Percentiles rank a stretch among this genome's conserved stretches.
Evolutionary conservation across 2,329 filamentous ascomycete genomes (phyloP).

Genomic region (Epicoccum nigrum): DNA sequence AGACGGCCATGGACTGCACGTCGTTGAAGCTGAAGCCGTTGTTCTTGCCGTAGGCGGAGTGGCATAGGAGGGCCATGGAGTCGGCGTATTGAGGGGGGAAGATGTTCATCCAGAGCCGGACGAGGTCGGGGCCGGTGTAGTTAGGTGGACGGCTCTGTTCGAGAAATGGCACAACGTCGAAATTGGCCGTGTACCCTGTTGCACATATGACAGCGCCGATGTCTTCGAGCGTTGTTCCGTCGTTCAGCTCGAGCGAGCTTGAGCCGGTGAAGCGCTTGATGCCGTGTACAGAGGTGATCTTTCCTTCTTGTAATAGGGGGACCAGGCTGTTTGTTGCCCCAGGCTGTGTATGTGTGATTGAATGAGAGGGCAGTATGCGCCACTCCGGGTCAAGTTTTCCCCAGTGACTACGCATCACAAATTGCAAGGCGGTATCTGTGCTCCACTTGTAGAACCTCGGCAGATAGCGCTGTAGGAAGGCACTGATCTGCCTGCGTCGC

Average conservation of each 20-base stretch:
- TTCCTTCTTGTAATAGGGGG: conserved; percentile 32
- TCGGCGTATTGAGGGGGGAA: conserved; percentile 20
- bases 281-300: conserved; percentile 32
- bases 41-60: conserved; percentile 24
- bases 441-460: conserved; percentile 14
- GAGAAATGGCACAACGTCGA: conserved; percentile 36
- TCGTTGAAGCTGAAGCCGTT: conserved; percentile 29
- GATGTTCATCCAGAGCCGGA: conserved; percentile 23
- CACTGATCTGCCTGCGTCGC: conserved; percentile 18
- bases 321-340: conserved; percentile 40
- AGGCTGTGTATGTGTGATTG: conserved; percentile 35
- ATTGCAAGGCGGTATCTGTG: conserved; percentile 14
- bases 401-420: conserved; percentile 18
- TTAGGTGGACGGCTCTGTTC: conserved; percentile 14
- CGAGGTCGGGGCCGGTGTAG: conserved; percentile 39
- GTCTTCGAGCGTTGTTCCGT: conserved; percentile 38
- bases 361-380: conserved; percentile 21
- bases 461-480: conserved; percentile 16
- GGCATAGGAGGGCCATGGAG: conserved; percentile 21
- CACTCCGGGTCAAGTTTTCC: conserved; percentile 20
- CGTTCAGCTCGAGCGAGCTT: conserved; percentile 34
- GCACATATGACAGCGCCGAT: conserved; percentile 47
- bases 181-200: conserved; percentile 44
- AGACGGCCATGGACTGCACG: conserved; percentile 22
- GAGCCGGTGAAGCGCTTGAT: conserved; percentile 33